Evolutionary conservation across 768 basidiomycete species (phyloP), one percentile per base, ranked within the genome.

Genomic region (Suillus decipiens): DNA sequence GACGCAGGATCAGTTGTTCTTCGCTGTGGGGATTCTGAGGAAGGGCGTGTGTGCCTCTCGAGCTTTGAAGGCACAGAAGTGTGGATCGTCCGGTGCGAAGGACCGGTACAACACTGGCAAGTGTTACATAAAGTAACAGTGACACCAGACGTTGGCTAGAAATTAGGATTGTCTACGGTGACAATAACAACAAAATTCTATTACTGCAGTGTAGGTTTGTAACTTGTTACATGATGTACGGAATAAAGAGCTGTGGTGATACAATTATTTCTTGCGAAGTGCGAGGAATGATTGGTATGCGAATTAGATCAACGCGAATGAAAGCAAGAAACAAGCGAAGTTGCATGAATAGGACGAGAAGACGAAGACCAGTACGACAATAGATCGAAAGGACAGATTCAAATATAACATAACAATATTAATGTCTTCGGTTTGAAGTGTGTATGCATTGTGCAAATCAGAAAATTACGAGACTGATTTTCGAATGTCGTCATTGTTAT

Each of bases 61-160:
- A 78, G 79, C 8, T 86, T 88, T 56, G 67, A 71, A 39, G 80
- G 79, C 6, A 65, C 65, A 45, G 86, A 89, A 67, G 71, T 89
- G 36, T 90, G 88, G 89, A 69, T 85, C 37, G 80, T 79, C n/a
- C 70, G 76, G 36, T 89, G 87, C 66, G 81, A 82, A 19, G 88
- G 88, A 15, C 84, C 82, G 0, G 86, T 89, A 0, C 82, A 84
- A 62, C 75, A 71, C 24, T 90, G 89, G 89, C 69, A 73, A 48
- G 75, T 88, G 2, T 68, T 84, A 33, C 80, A 78, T 37, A 82
- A 75, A 64, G 69, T 80, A n/a, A 14, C 11, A 28, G 11, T 2
- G 39, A 31, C 56, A 12, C 3, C 37, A 19, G 37, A 19, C 17
- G 36, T 39, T 22, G n/a, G 14, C 54, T 37, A 56, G 54, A 14